These are phyloP conservation scores for Arthrobotrys conoides DNA, from an alignment of 2,329 filamentous ascomycete genomes.

Conservation along the genomic window DNA sequence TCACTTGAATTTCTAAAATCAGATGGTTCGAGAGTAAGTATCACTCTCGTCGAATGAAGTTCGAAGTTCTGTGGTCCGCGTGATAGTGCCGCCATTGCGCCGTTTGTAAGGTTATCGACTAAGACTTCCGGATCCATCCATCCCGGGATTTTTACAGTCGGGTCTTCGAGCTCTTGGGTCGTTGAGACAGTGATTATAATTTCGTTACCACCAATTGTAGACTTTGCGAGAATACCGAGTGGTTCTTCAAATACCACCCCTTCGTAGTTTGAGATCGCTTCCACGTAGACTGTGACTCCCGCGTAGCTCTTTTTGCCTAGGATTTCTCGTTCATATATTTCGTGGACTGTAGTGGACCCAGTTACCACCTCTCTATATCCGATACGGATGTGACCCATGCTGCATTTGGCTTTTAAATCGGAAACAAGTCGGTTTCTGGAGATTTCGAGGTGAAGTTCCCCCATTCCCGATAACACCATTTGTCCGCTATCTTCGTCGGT, in stretches of 20 bases:
- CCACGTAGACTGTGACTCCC: slow-evolving; percentile 78
- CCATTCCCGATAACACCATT: slow-evolving; percentile 95
- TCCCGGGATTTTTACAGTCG: slow-evolving; percentile 65
- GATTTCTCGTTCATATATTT: slow-evolving; percentile 82
- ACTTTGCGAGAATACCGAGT: slow-evolving; percentile 66
- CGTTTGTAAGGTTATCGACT: slow-evolving; percentile 77
- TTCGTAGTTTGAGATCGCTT: slow-evolving; percentile 72
- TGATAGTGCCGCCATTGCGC: slow-evolving; percentile 84
- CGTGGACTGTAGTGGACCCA: slow-evolving; percentile 71
- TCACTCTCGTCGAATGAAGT: slow-evolving; percentile 81
- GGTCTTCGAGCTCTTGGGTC: slow-evolving; percentile 64
- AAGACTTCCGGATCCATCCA: slow-evolving; percentile 66
- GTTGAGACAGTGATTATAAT: slow-evolving; percentile 71
- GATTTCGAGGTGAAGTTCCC: slow-evolving; percentile 93
- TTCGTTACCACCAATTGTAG: slow-evolving; percentile 79
- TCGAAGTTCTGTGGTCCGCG: slow-evolving; percentile 87
- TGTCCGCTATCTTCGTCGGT: slow-evolving; percentile 92
- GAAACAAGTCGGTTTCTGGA: slow-evolving; percentile 88
- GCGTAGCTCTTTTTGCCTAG: slow-evolving; percentile 85
- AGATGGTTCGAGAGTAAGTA: slow-evolving; percentile 77
- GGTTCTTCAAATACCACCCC: slow-evolving; percentile 64
- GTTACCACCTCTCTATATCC: slow-evolving; percentile 90
- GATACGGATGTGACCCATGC: slow-evolving; percentile 91
- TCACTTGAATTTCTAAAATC: slow-evolving; percentile 76
- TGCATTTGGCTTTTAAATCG: slow-evolving; percentile 87